A percentile compares a stretch with the other conserved stretches of the same genome.
Evolutionary conservation across 495 filamentous ascomycete species (phyloP).

Genomic region (Aspergillus heteromorphus): DNA sequence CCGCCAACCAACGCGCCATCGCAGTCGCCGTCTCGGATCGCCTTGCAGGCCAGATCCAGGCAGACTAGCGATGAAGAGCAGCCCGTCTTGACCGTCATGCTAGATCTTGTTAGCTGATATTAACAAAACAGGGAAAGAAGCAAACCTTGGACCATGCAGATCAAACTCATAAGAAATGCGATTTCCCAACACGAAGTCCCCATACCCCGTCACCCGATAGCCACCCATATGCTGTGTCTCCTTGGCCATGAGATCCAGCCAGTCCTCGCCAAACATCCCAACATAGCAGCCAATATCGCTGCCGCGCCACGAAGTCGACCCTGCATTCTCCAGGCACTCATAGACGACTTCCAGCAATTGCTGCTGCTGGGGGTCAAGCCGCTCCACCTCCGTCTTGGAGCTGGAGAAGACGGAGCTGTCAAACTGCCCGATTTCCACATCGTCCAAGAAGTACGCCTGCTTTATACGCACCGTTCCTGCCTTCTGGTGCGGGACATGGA

Average conservation of each 20-base stretch:
- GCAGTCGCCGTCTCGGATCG: slow-evolving; percentile 32
- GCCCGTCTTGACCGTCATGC: slow-evolving; percentile 27
- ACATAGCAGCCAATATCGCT: slow-evolving; percentile 42
- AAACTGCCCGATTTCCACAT: slow-evolving; percentile 13
- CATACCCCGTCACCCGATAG: slow-evolving; percentile 18
- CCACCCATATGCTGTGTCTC: slow-evolving; percentile 18
- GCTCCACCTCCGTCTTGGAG: slow-evolving; percentile 37
- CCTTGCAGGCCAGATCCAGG: slow-evolving; percentile 25
- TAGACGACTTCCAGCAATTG: slow-evolving; percentile 47
- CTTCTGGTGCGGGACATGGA: slow-evolving; percentile 2
- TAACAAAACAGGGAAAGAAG: slow-evolving; percentile 8
- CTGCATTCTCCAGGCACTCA: slow-evolving; percentile 36
- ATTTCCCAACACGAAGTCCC: slow-evolving; percentile 31
- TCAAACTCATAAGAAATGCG: slow-evolving; percentile 32
- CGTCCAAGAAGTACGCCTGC: slow-evolving; percentile 49
- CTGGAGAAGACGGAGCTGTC: slow-evolving; percentile 34
- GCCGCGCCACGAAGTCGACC: slow-evolving; percentile 41
- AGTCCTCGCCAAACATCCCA: slow-evolving; percentile 40
- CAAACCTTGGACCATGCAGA: slow-evolving; percentile 21
- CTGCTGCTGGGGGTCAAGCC: slow-evolving; percentile 54
- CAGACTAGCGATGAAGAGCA: slow-evolving; percentile 29
- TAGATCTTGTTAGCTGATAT: slow-evolving; percentile 21
- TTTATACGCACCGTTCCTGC: slow-evolving; percentile 16
- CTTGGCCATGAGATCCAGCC: slow-evolving; percentile 25
- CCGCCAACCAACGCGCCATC: slow-evolving; percentile 34